Percentiles rank a stretch among this genome's conserved stretches.
phyloP scores from a whole-genome alignment of 2,329 filamentous ascomycete genomes.

The Eutypa lata region DNA sequence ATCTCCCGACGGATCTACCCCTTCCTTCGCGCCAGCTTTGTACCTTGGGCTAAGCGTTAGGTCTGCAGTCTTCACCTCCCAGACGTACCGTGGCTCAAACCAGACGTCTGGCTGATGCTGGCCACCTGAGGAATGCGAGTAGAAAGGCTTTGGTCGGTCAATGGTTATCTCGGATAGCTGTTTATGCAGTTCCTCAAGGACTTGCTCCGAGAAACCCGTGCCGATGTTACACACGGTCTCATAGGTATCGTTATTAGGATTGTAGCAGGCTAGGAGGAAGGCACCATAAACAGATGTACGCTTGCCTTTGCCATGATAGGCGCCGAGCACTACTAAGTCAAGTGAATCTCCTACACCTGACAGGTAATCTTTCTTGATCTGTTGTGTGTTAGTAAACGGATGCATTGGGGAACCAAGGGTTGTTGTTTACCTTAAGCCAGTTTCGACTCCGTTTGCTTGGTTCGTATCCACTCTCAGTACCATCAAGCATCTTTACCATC shows the following conservation, averaged over 20 bases:
- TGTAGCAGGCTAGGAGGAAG: constrained; percentile 94
- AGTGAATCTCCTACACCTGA: constrained; percentile 91
- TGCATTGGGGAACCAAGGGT: constrained; percentile 1
- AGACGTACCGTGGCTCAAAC: constrained; percentile 93
- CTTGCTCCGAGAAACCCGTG: constrained; percentile 92
- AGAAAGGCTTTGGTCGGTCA: constrained; percentile 90
- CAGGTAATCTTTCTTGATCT: constrained; percentile 98
- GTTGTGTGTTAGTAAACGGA: constrained; percentile 17
- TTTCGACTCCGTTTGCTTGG: constrained; percentile 95
- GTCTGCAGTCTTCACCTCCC: constrained; percentile 98
- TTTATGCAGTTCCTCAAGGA: constrained; percentile 81
- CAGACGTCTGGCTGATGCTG: constrained; percentile 98
- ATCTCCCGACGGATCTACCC: constrained; percentile 67
- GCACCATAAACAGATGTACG: constrained; percentile 94
- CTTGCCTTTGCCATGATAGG: constrained; percentile 92
- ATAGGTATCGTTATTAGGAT: constrained; percentile 73
- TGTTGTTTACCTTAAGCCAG: constrained; percentile 91
- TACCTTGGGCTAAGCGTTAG: constrained; percentile 89
- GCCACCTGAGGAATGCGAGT: constrained; percentile 75
- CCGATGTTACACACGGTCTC: constrained; percentile 98
- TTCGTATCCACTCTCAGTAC: constrained; percentile 88
- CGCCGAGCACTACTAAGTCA: constrained; percentile 91
- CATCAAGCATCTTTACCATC: constrained; percentile 99
- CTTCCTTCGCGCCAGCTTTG: constrained; percentile 82
- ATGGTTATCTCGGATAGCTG: constrained; percentile 76